Evolutionary conservation across 305 asterid genomes (phyloP), one percentile per base, ranked within the genome.

Genomic region (Ajuga reptans): DNA sequence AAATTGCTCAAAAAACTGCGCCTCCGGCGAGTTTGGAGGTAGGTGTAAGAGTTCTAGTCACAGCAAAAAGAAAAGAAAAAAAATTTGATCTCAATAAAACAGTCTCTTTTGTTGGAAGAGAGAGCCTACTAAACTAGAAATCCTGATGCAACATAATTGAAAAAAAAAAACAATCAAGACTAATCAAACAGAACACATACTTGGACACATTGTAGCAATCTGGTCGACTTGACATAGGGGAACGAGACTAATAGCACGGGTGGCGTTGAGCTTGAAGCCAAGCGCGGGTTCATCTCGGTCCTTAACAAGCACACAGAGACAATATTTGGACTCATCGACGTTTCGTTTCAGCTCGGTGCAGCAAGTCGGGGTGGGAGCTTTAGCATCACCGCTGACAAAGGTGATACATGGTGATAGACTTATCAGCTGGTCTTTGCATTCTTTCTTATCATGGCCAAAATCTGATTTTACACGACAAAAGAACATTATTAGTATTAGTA

Each of bases 1-100:
- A 5, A 74, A 74, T 53, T 79, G 79, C 79, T 66, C 33, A 29
- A 78, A 83, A 73, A 85, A 58, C 73, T 70, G 78, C 53, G 88
- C 85, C 12, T 85, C 88, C 4, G 88, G 64, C 4, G 88, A 85
- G 47, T 51, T 67, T 0, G 81, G 84, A 42, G 81, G 72, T 67
- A 86, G 65, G 31, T 84, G 75, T 27, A 84, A 78, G 34, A 80
- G 79, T 64, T 52, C 87, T 82, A 55, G 52, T 64, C 77, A 53
- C 33, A 45, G 39, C 16, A 47, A 33, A 39, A 15, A 46, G 4
- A 27, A 5, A 15, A 57, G 24, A 1, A 11, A 2, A 21, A 9
- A 42, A 18, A 1, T 3, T 27, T 31, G 3, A 31, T 31, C 36
- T 5, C 6, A 31, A 21, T 21, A 21, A 21, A 21, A 21, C 27